Conservation (phyloP, 2,329 filamentous ascomycete species). For the Colletotrichum limetticola region DNA sequence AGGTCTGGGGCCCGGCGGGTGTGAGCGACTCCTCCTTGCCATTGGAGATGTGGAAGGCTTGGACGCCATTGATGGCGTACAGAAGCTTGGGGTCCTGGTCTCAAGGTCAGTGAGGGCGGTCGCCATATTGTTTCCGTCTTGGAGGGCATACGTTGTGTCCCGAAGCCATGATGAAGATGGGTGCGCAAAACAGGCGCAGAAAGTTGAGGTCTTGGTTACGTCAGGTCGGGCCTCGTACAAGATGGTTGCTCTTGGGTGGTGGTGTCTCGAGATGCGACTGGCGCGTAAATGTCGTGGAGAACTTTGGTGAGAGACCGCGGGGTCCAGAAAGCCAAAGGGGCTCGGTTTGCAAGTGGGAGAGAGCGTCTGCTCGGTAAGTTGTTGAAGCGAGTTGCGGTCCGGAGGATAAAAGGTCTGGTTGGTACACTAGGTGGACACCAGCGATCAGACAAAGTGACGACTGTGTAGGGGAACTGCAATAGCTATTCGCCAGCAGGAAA, state of each 20-base stretch:
- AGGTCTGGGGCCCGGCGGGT: conserved; percentile 85
- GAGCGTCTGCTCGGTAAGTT: not conserved
- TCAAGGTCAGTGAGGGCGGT: conserved; percentile 10
- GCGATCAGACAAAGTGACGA: conserved; percentile 26
- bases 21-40: conserved; percentile 87
- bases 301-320: not conserved
- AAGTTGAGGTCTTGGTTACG: conserved; percentile 8
- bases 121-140: not conserved
- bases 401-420: not conserved
- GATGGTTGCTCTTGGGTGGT: not conserved
- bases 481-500: conserved; percentile 13
- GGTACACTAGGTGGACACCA: conserved; percentile 4
- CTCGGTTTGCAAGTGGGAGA: not conserved
- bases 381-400: not conserved
- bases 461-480: conserved; percentile 13
- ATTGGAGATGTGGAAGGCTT: conserved; percentile 90
- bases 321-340: not conserved
- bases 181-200: conserved; percentile 8
- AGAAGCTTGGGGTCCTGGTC: conserved; percentile 71
- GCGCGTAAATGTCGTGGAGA: not conserved
- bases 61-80: conserved; percentile 84
- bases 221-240: not conserved
- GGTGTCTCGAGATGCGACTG: not conserved
- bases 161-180: conserved; percentile 50
- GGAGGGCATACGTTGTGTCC: conserved; percentile 53